These are phyloP conservation scores for Pichia manshurica DNA, from an alignment of 805 yeast species.

Conservation along the genomic window DNA sequence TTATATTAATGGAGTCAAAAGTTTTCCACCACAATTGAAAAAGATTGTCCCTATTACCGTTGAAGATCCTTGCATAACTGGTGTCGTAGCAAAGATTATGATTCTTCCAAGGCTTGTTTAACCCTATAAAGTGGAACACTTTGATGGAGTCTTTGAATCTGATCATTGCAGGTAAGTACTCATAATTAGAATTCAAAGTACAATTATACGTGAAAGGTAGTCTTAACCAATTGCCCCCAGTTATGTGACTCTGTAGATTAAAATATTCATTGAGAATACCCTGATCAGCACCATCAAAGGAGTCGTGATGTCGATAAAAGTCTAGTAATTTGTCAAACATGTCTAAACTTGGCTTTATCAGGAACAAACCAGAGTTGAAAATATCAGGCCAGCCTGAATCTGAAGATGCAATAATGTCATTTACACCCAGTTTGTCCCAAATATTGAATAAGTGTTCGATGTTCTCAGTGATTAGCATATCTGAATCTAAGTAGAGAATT, in stretches of 20 bases:
- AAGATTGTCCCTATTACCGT: constrained; percentile 18
- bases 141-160: constrained; percentile 35
- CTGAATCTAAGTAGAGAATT: constrained; percentile 60
- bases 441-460: constrained; percentile 27
- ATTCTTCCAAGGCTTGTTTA: constrained; percentile 40
- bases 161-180: constrained; percentile 31
- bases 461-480: constrained; percentile 38
- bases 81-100: constrained; percentile 10
- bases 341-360: constrained; percentile 45
- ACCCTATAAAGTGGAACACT: constrained; percentile 64
- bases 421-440: constrained; percentile 16
- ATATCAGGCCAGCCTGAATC: constrained; percentile 92
- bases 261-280: constrained; percentile 80
- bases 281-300: constrained; percentile 89
- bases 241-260: constrained; percentile 26
- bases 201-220: constrained; percentile 83
- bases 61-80: constrained; percentile 14
- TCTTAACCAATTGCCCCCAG: constrained; percentile 47
- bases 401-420: constrained; percentile 51
- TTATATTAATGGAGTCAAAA: constrained; percentile 18
- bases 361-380: constrained; percentile 75
- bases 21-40: constrained; percentile 29
- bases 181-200: constrained; percentile 42
- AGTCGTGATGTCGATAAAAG: constrained; percentile 25
- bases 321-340: constrained; percentile 38